phyloP scores from a whole-genome alignment of 2,329 filamentous ascomycete genomes.

The Diplodia scrobiculata region DNA sequence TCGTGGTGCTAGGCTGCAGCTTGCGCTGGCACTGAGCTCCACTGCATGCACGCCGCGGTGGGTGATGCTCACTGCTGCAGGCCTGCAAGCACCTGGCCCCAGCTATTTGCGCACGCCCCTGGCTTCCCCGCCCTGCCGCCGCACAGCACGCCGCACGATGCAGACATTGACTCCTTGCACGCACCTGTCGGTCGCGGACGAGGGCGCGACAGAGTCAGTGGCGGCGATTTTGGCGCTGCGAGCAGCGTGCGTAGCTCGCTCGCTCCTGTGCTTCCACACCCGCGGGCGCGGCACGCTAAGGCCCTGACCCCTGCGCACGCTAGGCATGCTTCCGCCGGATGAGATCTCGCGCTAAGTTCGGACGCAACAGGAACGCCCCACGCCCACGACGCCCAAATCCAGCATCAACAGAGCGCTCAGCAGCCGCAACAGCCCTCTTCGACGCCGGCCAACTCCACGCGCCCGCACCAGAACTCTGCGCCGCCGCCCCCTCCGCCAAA shows the following conservation, averaged over 20 bases:
- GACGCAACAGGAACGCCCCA: slow-evolving; percentile 31
- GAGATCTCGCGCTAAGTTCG: slow-evolving; percentile 27
- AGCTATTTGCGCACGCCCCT: slow-evolving; percentile 11
- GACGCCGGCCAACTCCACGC: slow-evolving; percentile 36
- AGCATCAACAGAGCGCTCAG: slow-evolving; percentile 39
- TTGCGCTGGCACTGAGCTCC: slow-evolving; percentile 7
- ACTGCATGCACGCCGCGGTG: slow-evolving; percentile 23
- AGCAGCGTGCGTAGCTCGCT: slow-evolving; percentile 23
- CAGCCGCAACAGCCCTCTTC: slow-evolving; percentile 30
- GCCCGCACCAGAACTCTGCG: slow-evolving; percentile 28
- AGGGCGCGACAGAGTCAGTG: background rate
- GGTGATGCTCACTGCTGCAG: slow-evolving; percentile 18
- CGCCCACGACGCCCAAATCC: slow-evolving; percentile 36
- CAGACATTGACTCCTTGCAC: slow-evolving; percentile 6
- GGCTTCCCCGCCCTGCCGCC: slow-evolving; percentile 21
- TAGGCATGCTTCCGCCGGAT: slow-evolving; percentile 25
- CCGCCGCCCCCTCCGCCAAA: slow-evolving; percentile 28
- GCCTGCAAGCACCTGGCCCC: slow-evolving; percentile 20
- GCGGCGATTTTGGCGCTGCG: slow-evolving; percentile 16
- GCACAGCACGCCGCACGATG: slow-evolving; percentile 1
- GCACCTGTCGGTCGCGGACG: background rate
- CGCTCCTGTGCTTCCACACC: slow-evolving; percentile 29
- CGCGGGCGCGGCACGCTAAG: slow-evolving; percentile 36
- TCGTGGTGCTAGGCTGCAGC: slow-evolving; percentile 1
- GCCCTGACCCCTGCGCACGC: slow-evolving; percentile 29